These are phyloP conservation scores for Helotiales sp. DNA, from an alignment of 2,329 filamentous ascomycete genomes.

Conservation along the genomic window DNA sequence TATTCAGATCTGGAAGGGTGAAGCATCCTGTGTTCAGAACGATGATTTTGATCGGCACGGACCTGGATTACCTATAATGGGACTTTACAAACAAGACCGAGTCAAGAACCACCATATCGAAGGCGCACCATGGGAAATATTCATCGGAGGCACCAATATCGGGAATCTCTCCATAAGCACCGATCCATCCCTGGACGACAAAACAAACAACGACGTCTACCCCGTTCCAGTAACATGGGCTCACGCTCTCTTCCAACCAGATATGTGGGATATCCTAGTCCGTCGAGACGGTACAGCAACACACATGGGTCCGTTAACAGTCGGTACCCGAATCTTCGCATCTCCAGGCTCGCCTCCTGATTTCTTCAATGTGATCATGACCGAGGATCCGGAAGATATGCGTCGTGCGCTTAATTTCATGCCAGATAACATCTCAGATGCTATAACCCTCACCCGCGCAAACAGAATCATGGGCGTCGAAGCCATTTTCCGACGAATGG, in stretches of 20 bases:
- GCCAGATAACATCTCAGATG: not conserved
- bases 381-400: not conserved
- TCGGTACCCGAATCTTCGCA: not conserved
- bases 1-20: not conserved
- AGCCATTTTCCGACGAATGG: not conserved
- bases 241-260: not conserved
- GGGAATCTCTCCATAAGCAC: not conserved
- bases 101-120: not conserved
- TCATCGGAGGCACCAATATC: not conserved
- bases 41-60: not conserved
- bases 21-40: not conserved
- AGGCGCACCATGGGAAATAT: not conserved
- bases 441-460: not conserved
- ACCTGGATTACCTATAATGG: not conserved
- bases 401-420: not conserved
- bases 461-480: not conserved
- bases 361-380: not conserved
- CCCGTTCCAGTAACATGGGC: not conserved
- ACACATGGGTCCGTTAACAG: not conserved
- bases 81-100: not conserved
- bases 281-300: not conserved
- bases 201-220: not conserved
- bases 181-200: not conserved
- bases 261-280: not conserved
- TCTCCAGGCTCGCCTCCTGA: not conserved